Evolutionary conservation across 208 protist genomes (phyloP), one percentile per base, ranked within the genome.

Genomic region (Wallacemonas sp.): DNA sequence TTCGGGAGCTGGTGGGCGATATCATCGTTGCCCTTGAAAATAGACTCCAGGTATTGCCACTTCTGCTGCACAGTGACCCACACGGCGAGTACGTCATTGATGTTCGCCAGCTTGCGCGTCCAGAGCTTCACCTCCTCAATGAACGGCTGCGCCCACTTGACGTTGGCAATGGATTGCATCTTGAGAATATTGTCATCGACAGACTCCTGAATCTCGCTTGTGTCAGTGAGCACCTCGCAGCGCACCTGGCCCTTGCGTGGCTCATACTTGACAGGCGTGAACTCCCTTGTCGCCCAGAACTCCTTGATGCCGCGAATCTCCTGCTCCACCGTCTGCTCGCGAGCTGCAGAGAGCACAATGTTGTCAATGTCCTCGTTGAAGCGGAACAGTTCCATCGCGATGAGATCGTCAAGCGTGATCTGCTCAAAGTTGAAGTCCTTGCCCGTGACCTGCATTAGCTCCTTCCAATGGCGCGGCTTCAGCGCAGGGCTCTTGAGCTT

Each of bases 21-120:
- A 72, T 99, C 99, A 30, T 99, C 98, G 66, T 91, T 98, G 39
- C 97, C 97, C 64, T 98, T 93, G 76, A 99, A 99, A 70, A 99
- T 99, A 21, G 94, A 97, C 83, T 99, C 98, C 47, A 99, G 85
- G 76, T 99, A 99, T 84, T 99, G 97, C 99, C 99, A 99, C 79
- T 99, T 99, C 68, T 93, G 70, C 86, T 99, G 98, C 54, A 99
- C 98, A 24, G 85, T 73, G 45, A 99, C 84, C 98, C 98, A 99
- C 19, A 98, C 82, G 2, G 97, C 84, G 47, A 96, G 93, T 14
- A 99, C 97, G 75, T 99, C 98, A 60, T 88, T 96, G 54, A 99
- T 98, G 33, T 84, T 88, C 0, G 90, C 81, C 47, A 99, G 85
- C 49, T 93, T 86, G 49, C 90, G 81, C 80, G 99, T 98, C 98